A percentile compares a stretch with the other conserved stretches of the same genome.
These are phyloP conservation scores for Lipomyces yamadae DNA, from an alignment of 805 yeast species.

Conservation along the genomic window DNA sequence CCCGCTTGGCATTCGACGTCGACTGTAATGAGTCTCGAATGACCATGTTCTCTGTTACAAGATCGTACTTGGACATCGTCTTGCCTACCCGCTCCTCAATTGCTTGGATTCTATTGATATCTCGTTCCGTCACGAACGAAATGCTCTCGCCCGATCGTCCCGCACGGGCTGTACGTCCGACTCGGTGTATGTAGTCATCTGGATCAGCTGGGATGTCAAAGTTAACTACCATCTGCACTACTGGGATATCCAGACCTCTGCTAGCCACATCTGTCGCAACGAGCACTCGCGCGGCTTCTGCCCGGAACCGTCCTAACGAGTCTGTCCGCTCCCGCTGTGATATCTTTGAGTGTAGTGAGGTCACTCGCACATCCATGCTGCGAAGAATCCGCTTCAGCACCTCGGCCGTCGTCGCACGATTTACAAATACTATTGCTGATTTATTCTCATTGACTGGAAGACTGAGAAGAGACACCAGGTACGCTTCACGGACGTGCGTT, in stretches of 20 bases:
- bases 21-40: slow-evolving; percentile 71
- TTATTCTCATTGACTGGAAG: slow-evolving; percentile 65
- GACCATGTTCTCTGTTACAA: slow-evolving; percentile 74
- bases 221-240: slow-evolving; percentile 86
- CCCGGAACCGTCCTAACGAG: slow-evolving; percentile 89
- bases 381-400: slow-evolving; percentile 76
- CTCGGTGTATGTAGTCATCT: slow-evolving; percentile 94
- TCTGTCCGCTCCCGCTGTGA: slow-evolving; percentile 90
- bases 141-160: slow-evolving; percentile 86
- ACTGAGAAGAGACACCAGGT: slow-evolving; percentile 69
- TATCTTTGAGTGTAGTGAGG: slow-evolving; percentile 93
- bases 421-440: slow-evolving; percentile 86
- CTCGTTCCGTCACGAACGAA: slow-evolving; percentile 83
- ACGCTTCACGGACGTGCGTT: slow-evolving; percentile 87
- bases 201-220: slow-evolving; percentile 95
- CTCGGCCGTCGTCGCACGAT: slow-evolving; percentile 90
- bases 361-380: slow-evolving; percentile 74
- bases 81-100: slow-evolving; percentile 83
- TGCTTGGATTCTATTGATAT: slow-evolving; percentile 76
- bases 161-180: slow-evolving; percentile 99
- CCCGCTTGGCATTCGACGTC: slow-evolving; percentile 83
- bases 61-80: slow-evolving; percentile 76
- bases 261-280: slow-evolving; percentile 98
- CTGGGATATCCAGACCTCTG: slow-evolving; percentile 95
- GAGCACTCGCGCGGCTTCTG: slow-evolving; percentile 89